phyloP scores from a whole-genome alignment of 805 yeast genomes.

The Kluyveromyces siamensis region DNA sequence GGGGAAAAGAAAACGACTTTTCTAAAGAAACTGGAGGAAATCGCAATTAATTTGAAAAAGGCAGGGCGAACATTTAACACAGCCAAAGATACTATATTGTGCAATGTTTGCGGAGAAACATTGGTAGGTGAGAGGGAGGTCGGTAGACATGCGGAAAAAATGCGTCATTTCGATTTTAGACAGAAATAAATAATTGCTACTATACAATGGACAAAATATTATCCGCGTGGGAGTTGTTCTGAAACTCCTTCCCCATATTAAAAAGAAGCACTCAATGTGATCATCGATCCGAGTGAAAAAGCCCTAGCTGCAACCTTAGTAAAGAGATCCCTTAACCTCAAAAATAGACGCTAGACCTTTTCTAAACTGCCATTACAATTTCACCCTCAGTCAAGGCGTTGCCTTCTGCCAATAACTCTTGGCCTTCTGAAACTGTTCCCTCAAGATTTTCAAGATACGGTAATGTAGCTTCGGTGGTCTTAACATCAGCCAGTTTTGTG shows the following conservation, averaged over 20 bases:
- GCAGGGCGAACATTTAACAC: conserved; percentile 60
- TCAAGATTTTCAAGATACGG: conserved; percentile 18
- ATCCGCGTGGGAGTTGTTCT: not conserved
- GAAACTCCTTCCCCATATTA: not conserved
- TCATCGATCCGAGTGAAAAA: not conserved
- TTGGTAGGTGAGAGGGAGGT: conserved; percentile 60
- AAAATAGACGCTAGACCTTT: not conserved
- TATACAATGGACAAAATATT: not conserved
- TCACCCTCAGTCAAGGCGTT: conserved; percentile 16
- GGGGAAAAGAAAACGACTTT: conserved; percentile 24
- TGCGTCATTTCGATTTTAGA: conserved; percentile 56
- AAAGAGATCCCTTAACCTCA: not conserved
- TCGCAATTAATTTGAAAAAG: conserved; percentile 39
- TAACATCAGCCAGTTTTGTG: conserved; percentile 18
- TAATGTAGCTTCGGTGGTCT: conserved; percentile 27
- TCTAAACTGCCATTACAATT: conserved; percentile 10
- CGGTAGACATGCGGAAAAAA: conserved; percentile 49
- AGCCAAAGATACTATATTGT: conserved; percentile 44
- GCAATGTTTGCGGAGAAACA: conserved; percentile 43
- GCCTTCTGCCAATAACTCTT: conserved; percentile 4
- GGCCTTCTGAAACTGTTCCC: conserved; percentile 1
- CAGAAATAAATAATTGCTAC: conserved; percentile 29
- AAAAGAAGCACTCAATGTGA: not conserved
- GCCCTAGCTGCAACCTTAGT: not conserved
- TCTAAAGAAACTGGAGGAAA: conserved; percentile 28